Conservation (phyloP, 495 filamentous ascomycete genomes). For the Tuber indicum region DNA sequence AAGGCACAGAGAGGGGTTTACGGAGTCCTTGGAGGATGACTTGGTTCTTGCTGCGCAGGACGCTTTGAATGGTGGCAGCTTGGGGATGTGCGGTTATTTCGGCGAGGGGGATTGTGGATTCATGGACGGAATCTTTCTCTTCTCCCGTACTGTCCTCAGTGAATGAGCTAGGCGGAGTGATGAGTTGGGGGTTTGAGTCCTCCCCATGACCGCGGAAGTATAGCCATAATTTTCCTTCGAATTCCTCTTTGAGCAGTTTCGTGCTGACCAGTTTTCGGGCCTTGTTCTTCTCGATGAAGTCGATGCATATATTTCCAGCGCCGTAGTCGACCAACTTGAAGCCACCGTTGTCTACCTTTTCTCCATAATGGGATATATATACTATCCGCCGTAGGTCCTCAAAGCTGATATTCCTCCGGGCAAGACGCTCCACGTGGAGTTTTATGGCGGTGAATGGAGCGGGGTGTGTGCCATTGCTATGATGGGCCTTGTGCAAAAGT, state of each 20-base stretch:
- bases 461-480: slow-evolving; percentile 29
- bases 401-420: slow-evolving; percentile 24
- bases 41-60: slow-evolving; percentile 35
- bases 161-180: slow-evolving; percentile 30
- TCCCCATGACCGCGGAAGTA: slow-evolving; percentile 13
- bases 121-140: neutral
- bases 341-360: slow-evolving; percentile 20
- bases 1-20: slow-evolving; percentile 15
- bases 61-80: slow-evolving; percentile 33
- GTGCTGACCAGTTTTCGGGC: slow-evolving; percentile 31
- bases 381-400: slow-evolving; percentile 34
- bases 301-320: slow-evolving; percentile 32
- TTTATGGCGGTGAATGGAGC: slow-evolving; percentile 34
- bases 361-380: slow-evolving; percentile 35
- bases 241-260: slow-evolving; percentile 30
- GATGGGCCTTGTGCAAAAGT: slow-evolving; percentile 32
- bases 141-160: slow-evolving; percentile 7
- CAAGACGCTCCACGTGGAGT: slow-evolving; percentile 32
- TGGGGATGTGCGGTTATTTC: slow-evolving; percentile 30
- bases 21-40: slow-evolving; percentile 32
- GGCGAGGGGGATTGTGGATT: slow-evolving; percentile 23
- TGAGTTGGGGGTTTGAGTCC: slow-evolving; percentile 14
- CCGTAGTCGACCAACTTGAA: slow-evolving; percentile 35
- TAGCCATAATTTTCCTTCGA: slow-evolving; percentile 14
- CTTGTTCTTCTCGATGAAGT: slow-evolving; percentile 32